Evolutionary conservation across 306 rosid species (phyloP), one percentile per base, ranked within the genome.

Genomic region (Prunus persica): DNA sequence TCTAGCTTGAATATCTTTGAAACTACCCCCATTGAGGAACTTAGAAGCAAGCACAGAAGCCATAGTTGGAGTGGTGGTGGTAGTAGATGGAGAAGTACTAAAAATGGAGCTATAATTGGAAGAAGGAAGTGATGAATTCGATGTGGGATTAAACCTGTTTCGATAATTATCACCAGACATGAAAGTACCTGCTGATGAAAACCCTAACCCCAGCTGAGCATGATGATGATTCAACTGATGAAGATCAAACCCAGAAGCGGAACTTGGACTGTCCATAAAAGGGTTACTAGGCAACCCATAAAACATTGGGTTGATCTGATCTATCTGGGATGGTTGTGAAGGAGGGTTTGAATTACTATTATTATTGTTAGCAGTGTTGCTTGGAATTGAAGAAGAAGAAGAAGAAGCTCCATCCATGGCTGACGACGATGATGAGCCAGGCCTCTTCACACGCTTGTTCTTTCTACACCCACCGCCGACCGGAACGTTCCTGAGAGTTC

Each of bases 381-480:
- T 63, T 8, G 67, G 67, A 30, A 30, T 63, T 61, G 89, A 64
- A 60, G 85, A 54, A 67, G 89, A 66, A 54, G 96, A 73, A 65
- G 89, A 77, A 49, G 78, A 58, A 13, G 75, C 69, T 22, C 86
- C 80, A 11, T 80, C 87, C 63, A 72, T 67, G 69, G 82, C 49
- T 0, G 81, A 25, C 8, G 67, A 1, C 0, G 80, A 57, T 19
- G 66, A 0, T 0, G 80, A 61, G 30, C 77, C 38, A 16, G 93
- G 89, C 45, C 87, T 80, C 64, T 87, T 93, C 12, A 87, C 62
- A 54, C 98, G 94, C 85, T 92, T 95, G 92, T 92, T 90, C 75
- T 88, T 95, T 34, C 97, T 78, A 81, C 88, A 95, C 0, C 96
- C 97, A 2, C 98, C 98, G 3, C 98, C 98, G 0, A 90, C 98